Evolutionary conservation across 2,329 filamentous ascomycete species (phyloP), one percentile per base, ranked within the genome.

Genomic region (Berkeleyomyces rouxiae): DNA sequence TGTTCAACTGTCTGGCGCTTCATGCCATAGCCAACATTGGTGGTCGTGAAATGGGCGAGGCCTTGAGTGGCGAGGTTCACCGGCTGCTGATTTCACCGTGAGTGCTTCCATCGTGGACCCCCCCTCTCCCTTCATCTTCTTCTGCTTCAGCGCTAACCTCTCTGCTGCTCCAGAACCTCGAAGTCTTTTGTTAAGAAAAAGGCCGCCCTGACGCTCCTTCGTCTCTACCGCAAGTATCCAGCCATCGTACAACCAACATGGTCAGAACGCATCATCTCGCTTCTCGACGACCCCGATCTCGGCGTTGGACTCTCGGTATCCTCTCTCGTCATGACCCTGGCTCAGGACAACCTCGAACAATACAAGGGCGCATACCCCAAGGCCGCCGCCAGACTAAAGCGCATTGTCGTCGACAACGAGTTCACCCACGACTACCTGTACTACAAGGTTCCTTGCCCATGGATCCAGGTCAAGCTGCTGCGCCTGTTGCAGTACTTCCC

Each of bases 171-270:
- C 64, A 78, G 77, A 57, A 79, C 78, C 6, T 97, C 92, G 0
- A 99, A 97, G 74, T 85, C 93, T 0, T 99, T 99, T 68, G 93
- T 99, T 65, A 99, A 99, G 80, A 99, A 99, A 77, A 99, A 99
- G 79, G 92, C 93, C 1, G 93, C 93, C 5, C 78, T 99, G 61
- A 99, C 93, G 0, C 80, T 99, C 43, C 82, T 99, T 62, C 87
- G 93, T 62, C 76, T 99, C 4, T 99, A 97, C 74, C 88, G 93
- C 68, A 99, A 99, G 76, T 85, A 91, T 70, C 90, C 92, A 1
- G 87, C 85, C 67, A 96, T 99, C 67, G 88, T 99, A 33, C 91
- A 96, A 70, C 87, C 90, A 39, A 91, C 96, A 76, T 99, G 93
- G 93, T 89, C 90, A 6, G 95, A 99, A 76, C 84, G 93, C 61